Percentiles rank a stretch among this genome's conserved stretches.
Conservation (phyloP, 345 rosid species). For the Crucihimalaya himalaica region DNA sequence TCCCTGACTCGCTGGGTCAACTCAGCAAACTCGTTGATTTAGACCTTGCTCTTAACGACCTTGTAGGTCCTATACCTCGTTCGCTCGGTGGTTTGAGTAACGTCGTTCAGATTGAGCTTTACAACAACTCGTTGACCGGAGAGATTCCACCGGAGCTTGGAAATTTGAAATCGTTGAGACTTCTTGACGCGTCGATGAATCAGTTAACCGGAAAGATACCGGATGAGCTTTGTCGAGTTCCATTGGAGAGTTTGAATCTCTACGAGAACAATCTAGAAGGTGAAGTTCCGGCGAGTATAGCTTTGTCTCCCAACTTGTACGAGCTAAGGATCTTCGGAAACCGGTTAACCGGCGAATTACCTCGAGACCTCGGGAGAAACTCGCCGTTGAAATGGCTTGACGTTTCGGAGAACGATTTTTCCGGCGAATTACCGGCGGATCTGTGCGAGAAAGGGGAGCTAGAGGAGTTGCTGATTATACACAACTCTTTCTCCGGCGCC, state of each 20-base stretch:
- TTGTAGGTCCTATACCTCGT: conserved; percentile 68
- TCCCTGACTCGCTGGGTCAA: conserved; percentile 82
- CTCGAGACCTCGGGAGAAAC: conserved; percentile 67
- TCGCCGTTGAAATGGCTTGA: conserved; percentile 83
- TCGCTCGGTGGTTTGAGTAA: conserved; percentile 63
- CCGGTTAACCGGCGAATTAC: conserved; percentile 64
- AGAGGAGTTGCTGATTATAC: conserved; percentile 70
- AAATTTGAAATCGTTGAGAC: conserved; percentile 62
- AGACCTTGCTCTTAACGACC: conserved; percentile 74
- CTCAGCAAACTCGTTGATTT: conserved; percentile 71
- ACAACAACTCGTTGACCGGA: conserved; percentile 89
- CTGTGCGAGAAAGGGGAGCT: conserved; percentile 68
- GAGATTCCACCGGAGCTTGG: conserved; percentile 61
- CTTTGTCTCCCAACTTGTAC: conserved; percentile 67
- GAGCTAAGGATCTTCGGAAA: conserved; percentile 83
- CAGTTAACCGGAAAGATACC: conserved; percentile 67
- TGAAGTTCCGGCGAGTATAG: conserved; percentile 61
- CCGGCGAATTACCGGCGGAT: conserved; percentile 63
- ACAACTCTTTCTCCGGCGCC: conserved; percentile 67
- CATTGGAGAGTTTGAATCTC: conserved; percentile 80
- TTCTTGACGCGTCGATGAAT: conserved; percentile 92
- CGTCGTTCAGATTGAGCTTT: conserved; percentile 88
- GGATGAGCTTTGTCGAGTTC: conserved; percentile 70
- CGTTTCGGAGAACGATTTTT: conserved; percentile 65
- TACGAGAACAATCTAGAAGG: conserved; percentile 80